phyloP scores from a whole-genome alignment of 176 grass and related monocot species.

The Eleusine coracana region DNA sequence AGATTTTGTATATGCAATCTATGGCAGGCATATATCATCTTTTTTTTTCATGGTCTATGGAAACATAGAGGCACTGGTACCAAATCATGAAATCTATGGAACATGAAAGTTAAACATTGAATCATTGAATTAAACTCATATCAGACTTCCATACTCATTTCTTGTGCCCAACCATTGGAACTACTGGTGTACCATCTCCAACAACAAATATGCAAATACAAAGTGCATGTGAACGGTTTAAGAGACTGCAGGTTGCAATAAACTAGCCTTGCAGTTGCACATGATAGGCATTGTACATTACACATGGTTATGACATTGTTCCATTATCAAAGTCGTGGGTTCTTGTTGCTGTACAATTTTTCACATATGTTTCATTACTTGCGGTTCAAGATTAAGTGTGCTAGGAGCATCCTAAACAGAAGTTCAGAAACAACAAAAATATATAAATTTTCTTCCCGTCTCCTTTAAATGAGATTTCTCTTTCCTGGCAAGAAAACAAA shows the following conservation, averaged over 20 bases:
- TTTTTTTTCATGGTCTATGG: not conserved
- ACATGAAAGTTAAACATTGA: not conserved
- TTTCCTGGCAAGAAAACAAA: slow-evolving; percentile 12
- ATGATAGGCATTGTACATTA: not conserved
- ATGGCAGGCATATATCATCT: not conserved
- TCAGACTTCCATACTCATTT: slow-evolving; percentile 1
- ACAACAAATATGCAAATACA: not conserved
- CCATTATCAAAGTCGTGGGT: not conserved
- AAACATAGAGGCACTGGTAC: not conserved
- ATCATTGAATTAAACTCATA: slow-evolving; percentile 3
- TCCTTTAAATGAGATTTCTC: not conserved
- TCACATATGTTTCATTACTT: not conserved
- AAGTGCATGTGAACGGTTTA: not conserved
- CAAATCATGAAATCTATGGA: slow-evolving; percentile 12
- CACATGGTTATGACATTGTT: not conserved
- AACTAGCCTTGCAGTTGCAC: not conserved
- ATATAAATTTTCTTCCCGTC: not conserved
- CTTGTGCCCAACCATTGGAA: slow-evolving; percentile 1
- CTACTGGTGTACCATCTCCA: not conserved
- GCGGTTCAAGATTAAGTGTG: not conserved
- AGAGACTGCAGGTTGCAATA: not conserved
- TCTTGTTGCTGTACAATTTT: not conserved
- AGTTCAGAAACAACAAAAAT: not conserved
- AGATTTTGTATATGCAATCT: slow-evolving; percentile 2
- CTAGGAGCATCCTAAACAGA: slow-evolving; percentile 17